Base-by-base conservation (phyloP, 1,284 basidiomycete species). In the Kwoniella shivajii region DNA sequence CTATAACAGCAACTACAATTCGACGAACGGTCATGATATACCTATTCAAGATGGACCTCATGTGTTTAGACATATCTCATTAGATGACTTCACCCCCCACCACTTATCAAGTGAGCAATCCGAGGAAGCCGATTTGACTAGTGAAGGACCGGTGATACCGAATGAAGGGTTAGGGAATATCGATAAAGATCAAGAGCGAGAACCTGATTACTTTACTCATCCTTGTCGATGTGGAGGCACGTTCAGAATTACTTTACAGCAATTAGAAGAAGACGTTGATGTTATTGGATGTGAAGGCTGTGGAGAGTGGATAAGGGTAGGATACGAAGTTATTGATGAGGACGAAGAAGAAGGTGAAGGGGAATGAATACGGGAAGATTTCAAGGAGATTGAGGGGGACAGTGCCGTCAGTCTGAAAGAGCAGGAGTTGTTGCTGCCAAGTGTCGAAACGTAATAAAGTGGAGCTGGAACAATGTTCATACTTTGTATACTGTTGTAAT, bases 211-310 rank as follows among this genome's bases (percentile, higher is more conserved):
- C 45, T 81, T 76, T 56, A 75, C 74, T 1, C 67, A 77, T 38
- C 69, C 71, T 0, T 81, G 80, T 53, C 63, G 80, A 2, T 81
- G 80, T 50, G 77, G 75, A 1, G 65, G 65, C 18, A 42, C 66
- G 22, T 78, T 77, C 57, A 53, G 56, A n/a, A 74, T 81, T 54
- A 72, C 74, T 3, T 47, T 64, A 10, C 63, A 68, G 2, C 69
- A 81, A 36, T 64, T 81, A 5, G 79, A 80, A 60, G 65, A 74
- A 10, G 78, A 75, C 0, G 71, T 80, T 2, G 75, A 80, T 14
- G 70, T 80, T 2, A 60, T 81, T 0, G 75, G 75, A 1, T 81
- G 80, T 60, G 74, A 72, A 9, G 79, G 79, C 0, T 81, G 79
- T 56, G 79, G 78, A 10, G 79, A 81, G 62, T 75, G 76, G 64